phyloP scores from a whole-genome alignment of 345 rosid species.

The Citrus sp. region DNA sequence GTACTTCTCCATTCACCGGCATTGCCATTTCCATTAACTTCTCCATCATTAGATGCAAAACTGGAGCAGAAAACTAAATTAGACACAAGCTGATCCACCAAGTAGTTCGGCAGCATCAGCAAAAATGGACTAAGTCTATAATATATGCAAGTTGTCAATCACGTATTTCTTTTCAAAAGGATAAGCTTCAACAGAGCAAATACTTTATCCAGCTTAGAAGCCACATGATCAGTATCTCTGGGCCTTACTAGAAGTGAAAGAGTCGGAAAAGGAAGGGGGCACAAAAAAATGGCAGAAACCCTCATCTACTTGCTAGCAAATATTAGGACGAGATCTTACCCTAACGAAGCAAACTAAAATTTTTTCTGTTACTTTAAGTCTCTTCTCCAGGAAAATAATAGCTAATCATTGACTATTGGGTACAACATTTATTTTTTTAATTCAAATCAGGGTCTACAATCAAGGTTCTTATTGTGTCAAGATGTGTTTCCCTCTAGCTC shows the following conservation, averaged over 20 bases:
- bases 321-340: background rate
- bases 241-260: background rate
- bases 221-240: background rate
- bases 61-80: slow-evolving; percentile 24
- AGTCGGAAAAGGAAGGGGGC: background rate
- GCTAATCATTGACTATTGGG: background rate
- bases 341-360: background rate
- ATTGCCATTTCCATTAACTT: slow-evolving; percentile 23
- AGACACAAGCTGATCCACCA: slow-evolving; percentile 10
- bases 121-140: background rate
- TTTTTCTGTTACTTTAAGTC: background rate
- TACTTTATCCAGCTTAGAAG: background rate
- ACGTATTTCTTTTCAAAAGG: background rate
- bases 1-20: slow-evolving; percentile 67
- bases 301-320: background rate
- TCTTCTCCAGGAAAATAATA: background rate
- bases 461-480: background rate
- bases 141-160: background rate
- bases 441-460: background rate
- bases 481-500: background rate
- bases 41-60: slow-evolving; percentile 20
- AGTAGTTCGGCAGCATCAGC: background rate
- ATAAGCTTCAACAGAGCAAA: background rate
- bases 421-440: background rate
- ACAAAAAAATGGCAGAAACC: background rate